These are phyloP conservation scores for Pichia sp. DNA, from an alignment of 1,139 yeast species.

Conservation along the genomic window DNA sequence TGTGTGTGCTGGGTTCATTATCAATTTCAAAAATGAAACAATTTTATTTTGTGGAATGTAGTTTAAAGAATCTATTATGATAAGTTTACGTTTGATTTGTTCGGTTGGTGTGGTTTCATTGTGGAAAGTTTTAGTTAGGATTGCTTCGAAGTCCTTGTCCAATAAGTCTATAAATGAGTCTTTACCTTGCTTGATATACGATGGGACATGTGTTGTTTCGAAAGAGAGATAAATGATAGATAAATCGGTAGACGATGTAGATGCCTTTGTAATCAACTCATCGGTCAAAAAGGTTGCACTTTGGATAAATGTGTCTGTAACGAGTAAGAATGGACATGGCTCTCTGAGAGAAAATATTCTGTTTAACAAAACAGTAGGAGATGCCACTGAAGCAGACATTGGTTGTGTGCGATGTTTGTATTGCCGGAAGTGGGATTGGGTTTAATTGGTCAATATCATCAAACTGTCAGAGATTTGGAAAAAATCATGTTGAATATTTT, in stretches of 20 bases:
- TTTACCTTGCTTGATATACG: constrained; percentile 38
- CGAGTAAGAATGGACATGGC: constrained; percentile 65
- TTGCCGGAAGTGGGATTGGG: constrained; percentile 2
- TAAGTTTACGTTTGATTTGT: constrained; percentile 28
- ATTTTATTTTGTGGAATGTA: constrained; percentile 46
- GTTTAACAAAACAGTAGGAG: constrained; percentile 55
- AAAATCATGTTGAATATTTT: constrained; percentile 3
- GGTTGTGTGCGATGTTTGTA: constrained; percentile 1
- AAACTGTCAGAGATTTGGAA: too few relatives aligned
- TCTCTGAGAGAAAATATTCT: constrained; percentile 71
- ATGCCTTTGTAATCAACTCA: constrained; percentile 51
- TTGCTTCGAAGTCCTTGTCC: constrained; percentile 20
- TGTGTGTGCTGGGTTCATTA: constrained; percentile 54
- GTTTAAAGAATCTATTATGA: constrained; percentile 70
- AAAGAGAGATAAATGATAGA: constrained; percentile 53
- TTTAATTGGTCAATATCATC: too few relatives aligned
- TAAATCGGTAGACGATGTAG: constrained; percentile 24
- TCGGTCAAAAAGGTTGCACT: constrained; percentile 53
- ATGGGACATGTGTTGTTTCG: constrained; percentile 53
- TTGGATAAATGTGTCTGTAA: constrained; percentile 70
- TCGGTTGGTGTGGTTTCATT: neutral
- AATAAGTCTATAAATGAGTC: constrained; percentile 46
- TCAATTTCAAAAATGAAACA: constrained; percentile 50
- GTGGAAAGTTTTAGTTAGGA: constrained; percentile 9
- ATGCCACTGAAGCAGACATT: constrained; percentile 37